Conservation (phyloP, 2,329 filamentous ascomycete species). For the Exophiala xenobiotica region DNA sequence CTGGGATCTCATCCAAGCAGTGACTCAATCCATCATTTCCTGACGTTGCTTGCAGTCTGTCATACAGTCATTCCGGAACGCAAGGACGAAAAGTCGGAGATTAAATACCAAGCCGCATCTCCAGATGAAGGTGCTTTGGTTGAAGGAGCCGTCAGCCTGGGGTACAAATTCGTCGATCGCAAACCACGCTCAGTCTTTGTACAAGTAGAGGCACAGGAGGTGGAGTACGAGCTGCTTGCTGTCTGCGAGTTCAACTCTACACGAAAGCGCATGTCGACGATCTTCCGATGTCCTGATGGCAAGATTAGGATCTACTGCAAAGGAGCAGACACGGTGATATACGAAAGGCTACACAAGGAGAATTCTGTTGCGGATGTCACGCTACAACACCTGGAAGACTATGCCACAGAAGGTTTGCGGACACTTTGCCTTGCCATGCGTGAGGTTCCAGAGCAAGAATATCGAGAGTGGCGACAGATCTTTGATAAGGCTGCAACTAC, state of each 20-base stretch:
- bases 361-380: slow-evolving; percentile 89
- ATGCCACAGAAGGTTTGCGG: slow-evolving; percentile 90
- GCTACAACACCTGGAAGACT: slow-evolving; percentile 93
- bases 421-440: slow-evolving; percentile 94
- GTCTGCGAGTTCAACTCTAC: slow-evolving; percentile 99
- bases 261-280: slow-evolving; percentile 94
- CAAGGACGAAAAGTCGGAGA: slow-evolving; percentile 73
- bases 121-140: slow-evolving; percentile 97
- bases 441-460: slow-evolving; percentile 87
- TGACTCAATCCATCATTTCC: slow-evolving; percentile 75
- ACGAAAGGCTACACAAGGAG: slow-evolving; percentile 80
- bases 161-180: slow-evolving; percentile 86
- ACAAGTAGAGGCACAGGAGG: slow-evolving; percentile 67
- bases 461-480: slow-evolving; percentile 78
- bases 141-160: slow-evolving; percentile 79
- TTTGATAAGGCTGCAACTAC: slow-evolving; percentile 88
- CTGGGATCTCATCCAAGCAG: slow-evolving; percentile 59
- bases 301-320: slow-evolving; percentile 94
- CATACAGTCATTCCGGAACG: slow-evolving; percentile 96
- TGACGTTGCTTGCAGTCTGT: slow-evolving; percentile 82
- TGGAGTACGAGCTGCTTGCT: slow-evolving; percentile 85
- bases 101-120: slow-evolving; percentile 97
- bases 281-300: slow-evolving; percentile 93
- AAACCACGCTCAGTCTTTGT: slow-evolving; percentile 89
- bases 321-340: slow-evolving; percentile 94